phyloP scores from a whole-genome alignment of 495 filamentous ascomycete genomes.

The Stereocaulon alpinum region DNA sequence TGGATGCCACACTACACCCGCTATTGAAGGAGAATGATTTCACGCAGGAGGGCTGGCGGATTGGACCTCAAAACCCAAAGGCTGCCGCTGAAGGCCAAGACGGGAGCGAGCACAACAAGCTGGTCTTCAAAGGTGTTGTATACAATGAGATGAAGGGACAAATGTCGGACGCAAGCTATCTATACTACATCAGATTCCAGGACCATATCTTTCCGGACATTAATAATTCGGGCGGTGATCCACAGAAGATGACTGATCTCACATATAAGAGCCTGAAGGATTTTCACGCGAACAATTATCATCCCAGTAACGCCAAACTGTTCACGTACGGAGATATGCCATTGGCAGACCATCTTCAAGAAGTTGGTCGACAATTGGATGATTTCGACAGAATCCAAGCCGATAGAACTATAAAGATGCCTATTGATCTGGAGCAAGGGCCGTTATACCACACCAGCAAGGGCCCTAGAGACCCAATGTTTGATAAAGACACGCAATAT shows the following conservation, averaged over 20 bases:
- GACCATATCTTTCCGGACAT: conserved; percentile 89
- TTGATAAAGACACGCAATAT: conserved; percentile 73
- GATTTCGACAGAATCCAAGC: conserved; percentile 57
- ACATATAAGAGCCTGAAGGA: conserved; percentile 75
- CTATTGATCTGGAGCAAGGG: conserved; percentile 59
- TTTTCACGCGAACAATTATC: conserved; percentile 86
- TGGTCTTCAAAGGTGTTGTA: conserved; percentile 96
- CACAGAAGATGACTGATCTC: conserved; percentile 87
- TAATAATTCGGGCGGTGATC: conserved; percentile 93
- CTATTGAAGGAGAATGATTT: conserved; percentile 86
- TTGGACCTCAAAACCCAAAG: conserved; percentile 80
- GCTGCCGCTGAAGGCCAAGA: conserved; percentile 37
- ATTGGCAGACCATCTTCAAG: conserved; percentile 62
- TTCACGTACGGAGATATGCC: conserved; percentile 95
- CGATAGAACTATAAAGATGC: conserved; percentile 63
- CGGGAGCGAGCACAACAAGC: conserved; percentile 36
- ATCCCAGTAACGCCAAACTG: conserved; percentile 91
- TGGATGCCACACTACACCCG: conserved; percentile 86
- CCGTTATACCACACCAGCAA: conserved; percentile 57
- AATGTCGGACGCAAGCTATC: conserved; percentile 93
- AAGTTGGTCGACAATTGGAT: conserved; percentile 61
- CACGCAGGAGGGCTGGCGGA: conserved; percentile 89
- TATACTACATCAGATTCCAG: conserved; percentile 89
- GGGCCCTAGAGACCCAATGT: conserved; percentile 82
- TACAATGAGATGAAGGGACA: conserved; percentile 99